Evolutionary conservation across 495 filamentous ascomycete species (phyloP), one percentile per base, ranked within the genome.

Genomic region (Cercophora samala): DNA sequence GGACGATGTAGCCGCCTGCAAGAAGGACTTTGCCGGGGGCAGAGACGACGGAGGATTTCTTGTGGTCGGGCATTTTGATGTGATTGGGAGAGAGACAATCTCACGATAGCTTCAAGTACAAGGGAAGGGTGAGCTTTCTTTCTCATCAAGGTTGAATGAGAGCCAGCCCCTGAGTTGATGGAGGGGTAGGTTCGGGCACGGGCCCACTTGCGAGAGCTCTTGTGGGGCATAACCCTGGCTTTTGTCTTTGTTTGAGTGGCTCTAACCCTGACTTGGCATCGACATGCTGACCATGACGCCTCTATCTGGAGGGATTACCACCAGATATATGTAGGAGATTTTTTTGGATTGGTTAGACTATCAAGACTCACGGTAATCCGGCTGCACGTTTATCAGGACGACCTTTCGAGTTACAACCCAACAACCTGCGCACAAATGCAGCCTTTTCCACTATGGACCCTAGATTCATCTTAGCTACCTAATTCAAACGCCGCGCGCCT

Each of bases 1-100:
- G 88, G 9, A 97, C 93, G 15, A 99, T 88, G 74, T 97, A 99
- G 54, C 95, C 95, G 52, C 95, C 95, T 60, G 93, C 92, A 18
- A 99, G 84, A 58, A 99, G 85, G 55, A 99, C 96, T 80, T 99
- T 99, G 60, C 95, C 95, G 23, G 95, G 95, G 2, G 96, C 93
- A 68, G 94, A 97, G 26, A 77, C 80, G 32, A 76, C 70, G 51
- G 66, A 64, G 61, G 65, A 61, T 59, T 58, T 53, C 64, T 60
- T 52, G 29, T 56, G 68, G 51, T 69, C 65, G 24, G 54, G 60
- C 60, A n/a, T 67, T 32, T 68, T 17, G 15, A 17, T 11, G 37
- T 46, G 37, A 46, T 2, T 46, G 37, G 11, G 9, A 46, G 9
- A 46, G 15, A 0, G 8, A 46, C 0, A 46, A 46, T 46, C 37